phyloP scores from a whole-genome alignment of 2,329 filamentous ascomycete species.

The Alternaria ventricosa region DNA sequence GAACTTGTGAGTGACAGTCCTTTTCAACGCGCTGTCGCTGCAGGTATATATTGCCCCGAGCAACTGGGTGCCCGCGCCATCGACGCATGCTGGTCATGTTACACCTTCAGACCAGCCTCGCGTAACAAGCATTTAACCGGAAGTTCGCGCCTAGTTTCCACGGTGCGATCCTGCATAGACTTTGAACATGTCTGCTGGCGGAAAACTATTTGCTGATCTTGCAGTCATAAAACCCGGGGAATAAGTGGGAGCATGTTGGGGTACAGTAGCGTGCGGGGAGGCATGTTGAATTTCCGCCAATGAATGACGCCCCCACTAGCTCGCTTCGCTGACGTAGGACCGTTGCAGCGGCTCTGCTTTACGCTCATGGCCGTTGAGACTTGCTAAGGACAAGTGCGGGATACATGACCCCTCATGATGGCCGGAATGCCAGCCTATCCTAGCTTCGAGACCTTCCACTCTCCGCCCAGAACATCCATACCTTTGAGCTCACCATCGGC shows the following conservation, averaged over 20 bases:
- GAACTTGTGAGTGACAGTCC: neutral
- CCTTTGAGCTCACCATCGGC: slow-evolving; percentile 39
- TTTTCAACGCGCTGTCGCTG: neutral
- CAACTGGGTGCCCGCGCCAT: slow-evolving; percentile 3
- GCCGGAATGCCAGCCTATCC: slow-evolving; percentile 21
- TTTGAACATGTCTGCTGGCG: slow-evolving; percentile 5
- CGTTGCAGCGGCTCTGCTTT: slow-evolving; percentile 1
- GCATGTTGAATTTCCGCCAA: slow-evolving; percentile 32
- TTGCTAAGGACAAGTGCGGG: neutral
- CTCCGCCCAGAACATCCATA: slow-evolving; percentile 37
- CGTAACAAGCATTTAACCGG: slow-evolving; percentile 23
- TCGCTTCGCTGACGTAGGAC: slow-evolving; percentile 2
- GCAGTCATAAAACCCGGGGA: slow-evolving; percentile 19
- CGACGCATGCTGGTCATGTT: slow-evolving; percentile 17
- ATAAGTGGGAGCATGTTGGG: slow-evolving; percentile 19
- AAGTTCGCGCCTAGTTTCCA: slow-evolving; percentile 34
- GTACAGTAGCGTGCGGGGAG: slow-evolving; percentile 28
- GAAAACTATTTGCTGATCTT: slow-evolving; percentile 16
- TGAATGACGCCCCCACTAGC: slow-evolving; percentile 5
- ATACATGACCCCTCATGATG: slow-evolving; percentile 1
- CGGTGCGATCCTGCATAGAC: neutral
- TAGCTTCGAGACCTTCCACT: slow-evolving; percentile 43
- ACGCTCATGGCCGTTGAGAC: neutral
- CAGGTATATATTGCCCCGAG: slow-evolving; percentile 19
- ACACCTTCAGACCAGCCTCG: slow-evolving; percentile 10